Percentiles rank a stretch among this genome's conserved stretches.
Evolutionary conservation across 768 basidiomycete genomes (phyloP).

Genomic region (Boletus barrowsii): DNA sequence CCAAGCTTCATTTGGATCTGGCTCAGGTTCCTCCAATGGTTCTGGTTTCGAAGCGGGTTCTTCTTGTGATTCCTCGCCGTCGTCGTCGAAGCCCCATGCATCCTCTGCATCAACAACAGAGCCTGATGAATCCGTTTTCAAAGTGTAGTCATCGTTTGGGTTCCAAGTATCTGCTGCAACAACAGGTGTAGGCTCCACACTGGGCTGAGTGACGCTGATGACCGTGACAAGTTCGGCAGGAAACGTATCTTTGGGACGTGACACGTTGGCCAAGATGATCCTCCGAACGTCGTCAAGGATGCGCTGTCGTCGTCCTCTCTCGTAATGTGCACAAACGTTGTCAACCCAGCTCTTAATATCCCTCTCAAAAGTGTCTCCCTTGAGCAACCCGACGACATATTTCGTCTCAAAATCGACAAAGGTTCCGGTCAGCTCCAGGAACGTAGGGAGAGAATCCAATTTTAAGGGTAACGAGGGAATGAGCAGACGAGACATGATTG

Average conservation of each 20-base stretch:
- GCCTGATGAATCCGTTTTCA: constrained; percentile 23
- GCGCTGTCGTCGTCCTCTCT: constrained; percentile 63
- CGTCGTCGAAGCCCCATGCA: constrained; percentile 56
- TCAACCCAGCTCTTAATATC: constrained; percentile 69
- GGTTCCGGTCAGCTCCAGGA: constrained; percentile 52
- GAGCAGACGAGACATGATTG: constrained; percentile 64
- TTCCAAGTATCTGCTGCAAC: constrained; percentile 42
- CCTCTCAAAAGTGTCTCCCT: constrained; percentile 44
- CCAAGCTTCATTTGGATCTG: constrained; percentile 62
- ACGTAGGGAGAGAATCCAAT: constrained; percentile 56
- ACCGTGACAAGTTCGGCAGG: constrained; percentile 18
- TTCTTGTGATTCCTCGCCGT: constrained; percentile 28
- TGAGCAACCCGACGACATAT: constrained; percentile 48
- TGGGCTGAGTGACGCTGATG: not conserved
- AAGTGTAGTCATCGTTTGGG: constrained; percentile 39
- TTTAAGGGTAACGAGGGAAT: constrained; percentile 68
- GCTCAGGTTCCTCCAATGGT: constrained; percentile 26
- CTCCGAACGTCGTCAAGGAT: constrained; percentile 62
- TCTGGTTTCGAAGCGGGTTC: constrained; percentile 15
- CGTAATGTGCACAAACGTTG: constrained; percentile 70
- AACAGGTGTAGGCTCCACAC: not conserved
- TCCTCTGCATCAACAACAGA: constrained; percentile 31
- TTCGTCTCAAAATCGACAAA: constrained; percentile 67
- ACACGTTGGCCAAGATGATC: constrained; percentile 42
- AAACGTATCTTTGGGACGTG: constrained; percentile 23